Base-by-base conservation (phyloP, 208 protist species). In the Herpetomonas muscarum region DNA sequence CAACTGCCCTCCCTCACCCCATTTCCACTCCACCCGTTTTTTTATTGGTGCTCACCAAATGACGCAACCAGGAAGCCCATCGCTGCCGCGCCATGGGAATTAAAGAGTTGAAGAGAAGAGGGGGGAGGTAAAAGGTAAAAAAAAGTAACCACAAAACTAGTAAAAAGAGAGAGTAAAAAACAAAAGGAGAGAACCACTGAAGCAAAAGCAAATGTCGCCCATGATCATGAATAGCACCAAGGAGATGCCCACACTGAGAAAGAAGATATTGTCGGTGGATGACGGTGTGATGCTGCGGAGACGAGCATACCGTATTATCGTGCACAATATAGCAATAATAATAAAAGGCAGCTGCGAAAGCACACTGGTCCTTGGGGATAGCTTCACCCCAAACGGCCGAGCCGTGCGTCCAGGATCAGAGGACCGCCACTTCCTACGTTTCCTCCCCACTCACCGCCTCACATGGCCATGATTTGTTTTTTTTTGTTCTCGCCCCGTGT, bases 401-500 rank as follows among this genome's bases (percentile, higher is more conserved):
- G n/a, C n/a, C n/a, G n/a, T n/a, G n/a, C n/a, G n/a, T n/a, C n/a
- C n/a, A n/a, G n/a, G n/a, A n/a, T n/a, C n/a, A n/a, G n/a, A n/a
- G n/a, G n/a, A n/a, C n/a, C n/a, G n/a, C n/a, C n/a, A n/a, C n/a
- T n/a, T n/a, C n/a, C n/a, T n/a, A n/a, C n/a, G n/a, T n/a, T n/a
- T n/a, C n/a, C n/a, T n/a, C n/a, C n/a, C n/a, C n/a, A n/a, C n/a
- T n/a, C n/a, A n/a, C n/a, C n/a, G 25, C 9, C 42, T 26, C 42
- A 26, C 42, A 24, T 9, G 21, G 21, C 42, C 21, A 47, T 12
- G 42, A 13, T 24, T 47, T 26, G 9, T 47, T 19, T 47, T 9
- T 26, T 24, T 58, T 46, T 58, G 31, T 46, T 2, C 13, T 46
- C 3, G 19, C 52, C 52, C 7, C 10, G 26, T 58, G n/a, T 58